A percentile compares a stretch with the other conserved stretches of the same genome.
Conservation (phyloP, 768 basidiomycete genomes). For the Tricholoma terreum region DNA sequence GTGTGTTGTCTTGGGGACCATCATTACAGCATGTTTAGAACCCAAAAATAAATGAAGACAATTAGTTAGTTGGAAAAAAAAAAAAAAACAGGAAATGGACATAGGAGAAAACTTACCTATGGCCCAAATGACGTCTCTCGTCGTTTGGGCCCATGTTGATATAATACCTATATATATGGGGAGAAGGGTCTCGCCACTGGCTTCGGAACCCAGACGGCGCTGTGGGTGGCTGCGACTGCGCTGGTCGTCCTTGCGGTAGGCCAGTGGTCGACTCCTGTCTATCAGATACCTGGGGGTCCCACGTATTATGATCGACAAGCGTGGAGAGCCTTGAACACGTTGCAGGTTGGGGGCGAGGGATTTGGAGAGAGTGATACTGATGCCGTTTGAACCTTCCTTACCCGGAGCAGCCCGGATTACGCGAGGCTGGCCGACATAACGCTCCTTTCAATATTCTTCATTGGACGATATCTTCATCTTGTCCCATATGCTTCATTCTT, state of each 20-base stretch:
- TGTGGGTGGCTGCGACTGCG: constrained; percentile 63
- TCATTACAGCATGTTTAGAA: too few relatives aligned
- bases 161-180: constrained; percentile 67
- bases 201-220: constrained; percentile 44
- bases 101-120: too few relatives aligned
- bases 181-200: constrained; percentile 37
- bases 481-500: not conserved
- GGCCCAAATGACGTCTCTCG: too few relatives aligned
- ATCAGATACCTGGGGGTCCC: constrained; percentile 55
- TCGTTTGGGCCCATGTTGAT: too few relatives aligned
- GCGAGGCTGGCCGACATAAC: constrained; percentile 74
- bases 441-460: not conserved
- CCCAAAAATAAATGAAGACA: too few relatives aligned
- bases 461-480: not conserved
- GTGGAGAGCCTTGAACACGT: constrained; percentile 75
- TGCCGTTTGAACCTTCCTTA: constrained; percentile 67
- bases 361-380: constrained; percentile 57
- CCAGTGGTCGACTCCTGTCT: constrained; percentile 52
- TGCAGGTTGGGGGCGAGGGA: constrained; percentile 70
- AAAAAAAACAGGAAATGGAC: too few relatives aligned
- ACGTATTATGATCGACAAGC: constrained; percentile 74
- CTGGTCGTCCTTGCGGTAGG: constrained; percentile 59
- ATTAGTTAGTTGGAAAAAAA: too few relatives aligned
- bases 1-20: too few relatives aligned
- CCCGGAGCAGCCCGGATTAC: constrained; percentile 73